A percentile compares a stretch with the other conserved stretches of the same genome.
phyloP scores from a whole-genome alignment of 805 yeast species.

The Starmerella riodocensis region DNA sequence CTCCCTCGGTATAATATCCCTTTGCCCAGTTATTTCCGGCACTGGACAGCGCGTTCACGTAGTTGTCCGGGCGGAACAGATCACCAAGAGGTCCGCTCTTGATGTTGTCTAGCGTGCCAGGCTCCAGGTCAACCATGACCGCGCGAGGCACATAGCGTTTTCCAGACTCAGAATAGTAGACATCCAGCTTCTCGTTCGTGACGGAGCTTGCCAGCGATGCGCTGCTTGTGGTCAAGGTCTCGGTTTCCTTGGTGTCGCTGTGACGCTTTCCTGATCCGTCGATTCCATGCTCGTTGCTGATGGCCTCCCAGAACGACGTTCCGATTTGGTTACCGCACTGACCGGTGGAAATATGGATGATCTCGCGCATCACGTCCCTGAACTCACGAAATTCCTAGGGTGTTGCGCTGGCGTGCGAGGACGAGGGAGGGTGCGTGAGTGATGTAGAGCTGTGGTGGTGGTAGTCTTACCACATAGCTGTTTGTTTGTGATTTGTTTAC shows the following conservation, averaged over 20 bases:
- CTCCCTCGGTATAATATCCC: conserved; percentile 94
- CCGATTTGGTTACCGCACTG: conserved; percentile 97
- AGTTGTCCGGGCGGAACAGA: conserved; percentile 84
- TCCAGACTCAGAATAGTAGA: conserved; percentile 76
- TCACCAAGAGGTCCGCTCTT: conserved; percentile 69
- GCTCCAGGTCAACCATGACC: conserved; percentile 83
- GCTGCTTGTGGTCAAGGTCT: conserved; percentile 1
- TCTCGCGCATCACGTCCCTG: conserved; percentile 27
- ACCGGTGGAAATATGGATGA: conserved; percentile 91
- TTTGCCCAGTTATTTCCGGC: conserved; percentile 97
- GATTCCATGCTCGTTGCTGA: conserved; percentile 32
- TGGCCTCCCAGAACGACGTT: conserved; percentile 33
- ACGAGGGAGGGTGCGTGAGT: too few species aligned
- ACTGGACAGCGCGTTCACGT: conserved; percentile 76
- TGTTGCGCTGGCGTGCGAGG: too few species aligned
- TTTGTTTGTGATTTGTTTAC: too few species aligned
- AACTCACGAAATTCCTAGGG: too few species aligned
- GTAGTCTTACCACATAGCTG: too few species aligned
- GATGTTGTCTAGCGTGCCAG: conserved; percentile 82
- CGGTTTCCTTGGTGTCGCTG: conserved; percentile 14
- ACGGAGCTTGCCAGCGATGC: conserved; percentile 12
- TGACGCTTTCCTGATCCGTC: conserved; percentile 27
- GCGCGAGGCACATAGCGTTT: conserved; percentile 82
- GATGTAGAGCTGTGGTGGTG: too few species aligned
- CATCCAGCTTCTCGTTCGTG: conserved; percentile 46